These are phyloP conservation scores for Pleurotus salmoneostramineus DNA, from an alignment of 768 basidiomycete genomes.

Conservation along the genomic window DNA sequence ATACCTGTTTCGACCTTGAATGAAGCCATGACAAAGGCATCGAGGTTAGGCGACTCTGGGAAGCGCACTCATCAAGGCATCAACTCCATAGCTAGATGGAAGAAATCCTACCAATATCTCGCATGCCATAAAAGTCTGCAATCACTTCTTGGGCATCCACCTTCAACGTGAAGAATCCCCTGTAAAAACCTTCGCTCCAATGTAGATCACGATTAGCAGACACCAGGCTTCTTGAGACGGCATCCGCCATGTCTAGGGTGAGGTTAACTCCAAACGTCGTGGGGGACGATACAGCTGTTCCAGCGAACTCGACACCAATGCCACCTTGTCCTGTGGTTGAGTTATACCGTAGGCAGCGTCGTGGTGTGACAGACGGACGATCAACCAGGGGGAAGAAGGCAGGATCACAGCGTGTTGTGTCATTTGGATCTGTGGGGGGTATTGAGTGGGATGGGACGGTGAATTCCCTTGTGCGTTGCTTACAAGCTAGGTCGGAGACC, in stretches of 20 bases:
- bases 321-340: constrained; percentile 43
- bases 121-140: constrained; percentile 55
- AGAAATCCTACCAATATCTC: constrained; percentile 27
- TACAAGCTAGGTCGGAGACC: constrained; percentile 55
- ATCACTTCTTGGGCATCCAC: constrained; percentile 40
- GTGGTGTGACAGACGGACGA: constrained; percentile 19
- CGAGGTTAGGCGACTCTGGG: constrained; percentile 28
- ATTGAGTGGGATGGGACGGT: constrained; percentile 13
- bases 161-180: constrained; percentile 56
- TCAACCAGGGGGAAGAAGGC: neutral
- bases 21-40: constrained; percentile 39
- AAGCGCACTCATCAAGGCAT: no score
- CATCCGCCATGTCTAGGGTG: constrained; percentile 32
- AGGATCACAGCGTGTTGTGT: constrained; percentile 35
- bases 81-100: neutral
- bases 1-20: constrained; percentile 31
- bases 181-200: constrained; percentile 56
- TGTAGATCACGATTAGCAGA: constrained; percentile 45
- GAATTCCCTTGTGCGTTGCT: constrained; percentile 14
- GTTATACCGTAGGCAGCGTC: constrained; percentile 36
- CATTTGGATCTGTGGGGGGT: constrained; percentile 43
- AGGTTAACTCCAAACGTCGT: constrained; percentile 42
- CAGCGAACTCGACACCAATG: constrained; percentile 59
- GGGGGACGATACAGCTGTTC: constrained; percentile 52
- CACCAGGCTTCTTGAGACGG: constrained; percentile 31